Evolutionary conservation across 495 filamentous ascomycete genomes (phyloP).

Genomic region (Alectoria sarmentosa): DNA sequence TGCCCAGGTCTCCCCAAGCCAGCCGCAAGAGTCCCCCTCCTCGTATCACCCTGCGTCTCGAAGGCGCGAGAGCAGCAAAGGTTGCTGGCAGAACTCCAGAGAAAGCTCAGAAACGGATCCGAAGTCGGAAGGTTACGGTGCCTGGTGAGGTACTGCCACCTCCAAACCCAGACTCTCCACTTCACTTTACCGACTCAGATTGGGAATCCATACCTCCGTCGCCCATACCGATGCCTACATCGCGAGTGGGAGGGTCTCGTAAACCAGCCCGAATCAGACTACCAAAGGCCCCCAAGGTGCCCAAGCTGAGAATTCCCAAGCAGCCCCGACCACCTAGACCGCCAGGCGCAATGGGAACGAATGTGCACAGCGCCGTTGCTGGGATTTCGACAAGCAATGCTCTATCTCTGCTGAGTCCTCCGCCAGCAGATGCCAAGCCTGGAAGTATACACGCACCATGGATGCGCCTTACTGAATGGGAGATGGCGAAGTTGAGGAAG

Average conservation of each 20-base stretch:
- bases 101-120: constrained; percentile 33
- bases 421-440: constrained; percentile 63
- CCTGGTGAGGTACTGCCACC: constrained; percentile 42
- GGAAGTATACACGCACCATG: constrained; percentile 80
- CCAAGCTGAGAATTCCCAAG: constrained; percentile 42
- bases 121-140: constrained; percentile 36
- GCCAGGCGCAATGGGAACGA: constrained; percentile 46
- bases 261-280: constrained; percentile 29
- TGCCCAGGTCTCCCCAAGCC: constrained; percentile 44
- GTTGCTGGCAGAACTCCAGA: constrained; percentile 27
- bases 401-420: constrained; percentile 66
- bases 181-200: constrained; percentile 32
- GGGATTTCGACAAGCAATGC: constrained; percentile 77
- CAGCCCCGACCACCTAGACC: constrained; percentile 39
- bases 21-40: constrained; percentile 43
- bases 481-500: constrained; percentile 86
- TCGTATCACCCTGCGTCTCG: constrained; percentile 59
- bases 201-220: constrained; percentile 33
- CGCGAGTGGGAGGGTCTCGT: constrained; percentile 30
- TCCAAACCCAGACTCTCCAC: constrained; percentile 38
- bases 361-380: constrained; percentile 47
- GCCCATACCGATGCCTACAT: constrained; percentile 32
- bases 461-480: constrained; percentile 83
- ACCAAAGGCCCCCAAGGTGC: constrained; percentile 25
- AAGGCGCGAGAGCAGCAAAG: constrained; percentile 39